Percentiles rank a stretch among this genome's conserved stretches.
Conservation (phyloP, 129 eudicot genomes). For the Dittrichia graveolens region DNA sequence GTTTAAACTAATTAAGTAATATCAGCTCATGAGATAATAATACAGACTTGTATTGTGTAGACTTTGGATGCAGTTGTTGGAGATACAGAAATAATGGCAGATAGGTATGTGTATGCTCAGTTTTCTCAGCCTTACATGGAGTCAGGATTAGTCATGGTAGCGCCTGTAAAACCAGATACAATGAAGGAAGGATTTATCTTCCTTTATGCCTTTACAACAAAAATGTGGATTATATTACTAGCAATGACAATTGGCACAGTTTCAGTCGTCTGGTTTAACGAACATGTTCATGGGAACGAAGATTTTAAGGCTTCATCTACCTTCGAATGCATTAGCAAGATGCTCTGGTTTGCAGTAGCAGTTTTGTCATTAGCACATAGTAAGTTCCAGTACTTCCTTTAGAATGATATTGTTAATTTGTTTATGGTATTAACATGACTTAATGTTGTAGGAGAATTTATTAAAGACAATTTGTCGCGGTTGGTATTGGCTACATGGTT, state of each 20-base stretch:
- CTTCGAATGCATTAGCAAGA: conserved; percentile 38
- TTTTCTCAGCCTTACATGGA: conserved; percentile 70
- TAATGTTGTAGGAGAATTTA: conserved; percentile 52
- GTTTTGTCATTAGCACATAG: conserved; percentile 62
- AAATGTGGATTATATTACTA: conserved; percentile 59
- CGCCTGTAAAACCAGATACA: conserved; percentile 37
- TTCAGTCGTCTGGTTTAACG: conserved; percentile 59
- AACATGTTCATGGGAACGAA: conserved; percentile 38
- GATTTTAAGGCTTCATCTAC: conserved; percentile 40
- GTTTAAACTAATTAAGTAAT: not conserved
- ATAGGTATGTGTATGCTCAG: conserved; percentile 47
- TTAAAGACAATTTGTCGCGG: conserved; percentile 53
- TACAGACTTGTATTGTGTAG: conserved; percentile 10
- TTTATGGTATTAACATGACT: not conserved
- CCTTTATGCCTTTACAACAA: conserved; percentile 45
- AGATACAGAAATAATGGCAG: conserved; percentile 60
- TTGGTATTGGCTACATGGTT: conserved; percentile 57
- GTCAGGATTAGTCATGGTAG: conserved; percentile 62
- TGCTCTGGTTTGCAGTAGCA: conserved; percentile 65
- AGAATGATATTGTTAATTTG: not conserved
- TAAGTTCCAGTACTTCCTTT: conserved; percentile 26
- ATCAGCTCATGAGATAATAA: not conserved
- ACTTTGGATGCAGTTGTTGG: conserved; percentile 64
- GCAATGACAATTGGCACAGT: conserved; percentile 48
- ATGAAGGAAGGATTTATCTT: conserved; percentile 42